These are phyloP conservation scores for Onygena corvina DNA, from an alignment of 2,329 filamentous ascomycete genomes.

Conservation along the genomic window DNA sequence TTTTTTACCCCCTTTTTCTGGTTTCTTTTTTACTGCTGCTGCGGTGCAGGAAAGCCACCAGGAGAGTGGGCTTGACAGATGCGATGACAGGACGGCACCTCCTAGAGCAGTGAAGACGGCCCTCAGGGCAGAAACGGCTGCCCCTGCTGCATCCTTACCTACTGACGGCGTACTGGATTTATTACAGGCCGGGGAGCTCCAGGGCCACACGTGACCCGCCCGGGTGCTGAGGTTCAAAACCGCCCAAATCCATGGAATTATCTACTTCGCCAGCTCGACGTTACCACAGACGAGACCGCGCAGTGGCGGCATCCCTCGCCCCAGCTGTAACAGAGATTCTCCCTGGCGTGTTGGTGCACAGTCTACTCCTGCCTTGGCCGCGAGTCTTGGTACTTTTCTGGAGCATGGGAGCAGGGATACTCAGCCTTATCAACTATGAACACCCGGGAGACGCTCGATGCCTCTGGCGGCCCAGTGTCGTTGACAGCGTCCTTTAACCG, in stretches of 20 bases:
- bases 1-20: constrained; percentile 12
- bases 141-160: too few species aligned
- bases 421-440: constrained; percentile 53
- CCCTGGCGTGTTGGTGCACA: too few species aligned
- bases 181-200: too few species aligned
- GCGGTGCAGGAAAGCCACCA: background rate
- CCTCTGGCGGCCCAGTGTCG: constrained; percentile 58
- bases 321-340: too few species aligned
- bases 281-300: too few species aligned
- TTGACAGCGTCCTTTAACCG: constrained; percentile 78
- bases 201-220: background rate
- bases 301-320: too few species aligned
- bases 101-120: background rate
- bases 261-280: too few species aligned
- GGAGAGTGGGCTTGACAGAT: too few species aligned
- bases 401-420: background rate
- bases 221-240: too few species aligned
- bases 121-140: too few species aligned
- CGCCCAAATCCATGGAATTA: too few species aligned
- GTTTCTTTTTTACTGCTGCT: background rate
- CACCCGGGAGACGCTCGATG: constrained; percentile 73
- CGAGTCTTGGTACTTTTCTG: background rate
- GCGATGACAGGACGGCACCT: background rate
- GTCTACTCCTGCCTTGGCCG: background rate
- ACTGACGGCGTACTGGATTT: too few species aligned